Evolutionary conservation across 257 asterid genomes (phyloP), one percentile per base, ranked within the genome.

Genomic region (Gentiana dahurica): DNA sequence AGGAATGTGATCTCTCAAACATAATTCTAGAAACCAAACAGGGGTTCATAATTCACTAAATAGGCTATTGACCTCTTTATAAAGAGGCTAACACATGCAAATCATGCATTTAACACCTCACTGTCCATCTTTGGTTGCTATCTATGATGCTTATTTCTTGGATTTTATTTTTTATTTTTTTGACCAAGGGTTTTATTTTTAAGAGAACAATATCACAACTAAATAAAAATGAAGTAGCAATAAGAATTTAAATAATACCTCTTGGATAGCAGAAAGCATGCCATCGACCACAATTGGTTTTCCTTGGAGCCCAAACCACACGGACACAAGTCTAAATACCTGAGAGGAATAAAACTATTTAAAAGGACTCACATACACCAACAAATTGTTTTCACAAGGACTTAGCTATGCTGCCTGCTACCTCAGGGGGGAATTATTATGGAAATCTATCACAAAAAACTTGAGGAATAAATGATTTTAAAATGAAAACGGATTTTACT

Each of bases 291-390:
- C 73, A 50, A 85, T 79, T 77, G 68, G 81, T 70, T 83, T 79
- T 34, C 71, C 65, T 4, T 93, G 83, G 68, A 91, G 92, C 77
- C 83, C 73, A 79, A 91, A 91, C 98, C 98, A 91, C 45, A 91
- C 75, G 54, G 98, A 87, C 81, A 85, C 89, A 72, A 91, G 96
- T 69, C 96, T 92, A 73, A 91, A 91, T 41, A 91, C 95, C 98
- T 91, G 79, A 59, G 60, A 49, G 56, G 35, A 53, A 53, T 24
- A 74, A 34, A 61, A 67, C 24, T 12, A 53, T 43, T 34, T 39
- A 37, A 33, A 41, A 24, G 24, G 24, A 24, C 24, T 24, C 24
- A 24, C 24, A 24, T 24, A 24, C 24, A 55, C 33, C 32, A 12
- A 39, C 24, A 49, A 55, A 41, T 15, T 47, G 37, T 38, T 46